Evolutionary conservation across 169 alveolate species (phyloP), one percentile per base, ranked within the genome.

Genomic region (Plasmodium yoelii): DNA sequence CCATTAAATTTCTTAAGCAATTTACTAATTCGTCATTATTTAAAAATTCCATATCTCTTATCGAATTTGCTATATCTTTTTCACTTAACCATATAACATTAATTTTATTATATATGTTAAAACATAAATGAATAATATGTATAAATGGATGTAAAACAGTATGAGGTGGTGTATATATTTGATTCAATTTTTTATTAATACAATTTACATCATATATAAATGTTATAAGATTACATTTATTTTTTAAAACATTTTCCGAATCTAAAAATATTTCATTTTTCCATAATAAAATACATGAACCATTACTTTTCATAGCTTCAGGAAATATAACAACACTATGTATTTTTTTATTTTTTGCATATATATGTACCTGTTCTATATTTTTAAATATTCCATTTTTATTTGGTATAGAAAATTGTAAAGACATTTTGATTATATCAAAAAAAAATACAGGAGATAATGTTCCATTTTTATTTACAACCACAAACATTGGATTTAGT

Each of bases 281-380:
- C 88, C 88, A 77, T 15, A 77, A 55, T 10, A 77, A 69, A 13
- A 77, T 77, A 57, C 88, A 77, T 10, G 88, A 63, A 0, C 88
- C 88, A 18, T 77, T 77, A 49, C 88, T 77, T 64, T 77, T 77
- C 88, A 77, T 77, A 3, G 77, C 75, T 64, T 77, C 88, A 9
- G 88, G 88, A 64, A 77, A 77, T 63, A 77, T 77, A n/a, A 77
- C 88, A 63, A 77, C 51, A 34, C 49, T 63, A 24, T 47, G 57
- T 26, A 77, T 77, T 77, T 77, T 77, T 47, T 64, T 53, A 77
- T 63, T 77, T 44, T 65, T 77, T 4, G 88, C 88, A 56, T 64
- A 77, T 19, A 18, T 68, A 47, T 77, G 77, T 64, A 77, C 75
- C 51, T 77, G 69, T 77, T 77, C 77, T 7, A 77, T 55, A 64